Base-by-base conservation (phyloP, 164 flowering plant genomes). In the Berberis vulgaris region DNA sequence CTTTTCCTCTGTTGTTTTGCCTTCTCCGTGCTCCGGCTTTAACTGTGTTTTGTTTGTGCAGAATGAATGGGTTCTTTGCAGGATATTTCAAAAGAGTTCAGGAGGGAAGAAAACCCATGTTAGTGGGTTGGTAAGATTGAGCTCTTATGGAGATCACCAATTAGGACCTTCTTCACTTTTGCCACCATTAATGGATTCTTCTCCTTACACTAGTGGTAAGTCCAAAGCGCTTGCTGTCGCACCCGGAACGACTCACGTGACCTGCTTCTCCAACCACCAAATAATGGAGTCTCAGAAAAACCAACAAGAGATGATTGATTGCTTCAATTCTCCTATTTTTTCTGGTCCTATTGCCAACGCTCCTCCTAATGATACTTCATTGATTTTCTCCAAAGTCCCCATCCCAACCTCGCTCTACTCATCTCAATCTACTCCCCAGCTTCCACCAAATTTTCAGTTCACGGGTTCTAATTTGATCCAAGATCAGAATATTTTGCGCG, bases 51-150 rank as follows among this genome's bases (percentile, higher is more conserved):
- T 42, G 8, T 43, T 62, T 67, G 41, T 41, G 72, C 81, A 95
- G 99, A 89, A 88, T 72, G 99, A 95, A 64, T 95, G 99, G 99
- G 97, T 89, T 68, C 86, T 91, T n/a, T 76, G 88, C 70, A 82
- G 99, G 78, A 81, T 95, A 4, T 95, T 91, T 65, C 79, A 95
- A 42, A 95, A 95, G 82, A 83, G 75, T 62, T 62, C 78, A 3
- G 82, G 86, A n/a, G 96, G 87, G 68, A 95, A 89, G 84, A 95
- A 87, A 63, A 71, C 66, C n/a, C 83, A 67, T 26, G 67, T 85
- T 11, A 63, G 91, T 44, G 87, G 87, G 2, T 41, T 87, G 5
- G 43, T 74, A 61, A 77, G 82, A 61, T 4, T 75, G 62, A 76
- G 73, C 43, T 64, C 86, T 1, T 67, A 54, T 5, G 83, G 69